Base-by-base conservation (phyloP, 1,284 basidiomycete species). In the Amylostereum areolatum region DNA sequence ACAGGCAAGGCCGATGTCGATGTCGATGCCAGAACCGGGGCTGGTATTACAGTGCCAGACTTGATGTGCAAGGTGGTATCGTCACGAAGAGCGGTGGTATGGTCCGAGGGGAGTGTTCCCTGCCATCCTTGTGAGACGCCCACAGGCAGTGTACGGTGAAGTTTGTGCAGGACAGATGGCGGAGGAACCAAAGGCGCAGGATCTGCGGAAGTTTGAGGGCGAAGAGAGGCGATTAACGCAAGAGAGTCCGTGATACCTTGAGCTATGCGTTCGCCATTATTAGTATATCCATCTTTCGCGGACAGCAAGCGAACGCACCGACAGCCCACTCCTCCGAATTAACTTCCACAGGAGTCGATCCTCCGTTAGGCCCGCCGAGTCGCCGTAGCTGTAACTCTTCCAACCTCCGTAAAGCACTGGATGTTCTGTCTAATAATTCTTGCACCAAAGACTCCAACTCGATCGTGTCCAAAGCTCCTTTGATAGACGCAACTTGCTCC, bases 261-360 rank as follows among this genome's bases (percentile, higher is more conserved):
- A n/a, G 88, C 88, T 89, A 59, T 42, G 43, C 30, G 45, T 48
- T 18, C 35, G 39, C 51, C 46, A 57, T 50, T 55, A 49, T 50
- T 51, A 53, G 43, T 41, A 43, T 52, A 18, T 18, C 18, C 18
- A 18, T 18, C 18, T 18, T 18, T 18, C 18, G 18, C 18, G 18
- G 18, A 18, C 18, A 18, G 18, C 18, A 18, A 18, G 47, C 32
- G 43, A 30, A 62, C 80, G 58, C 61, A 89, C 88, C 88, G 49
- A 77, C 78, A 55, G 87, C 80, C 83, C 83, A 86, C 62, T 91
- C 88, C 62, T 89, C 87, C 11, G 85, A 85, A 27, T 73, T 81
- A 59, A 80, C 74, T 58, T 80, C 73, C 4, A 81, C 78, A 27
- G 56, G 54, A 49, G 69, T 74, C 30, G 64, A 64, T 35, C 74